Evolutionary conservation across 106 monocot genomes (phyloP), one percentile per base, ranked within the genome.

Genomic region (Allium sativum): DNA sequence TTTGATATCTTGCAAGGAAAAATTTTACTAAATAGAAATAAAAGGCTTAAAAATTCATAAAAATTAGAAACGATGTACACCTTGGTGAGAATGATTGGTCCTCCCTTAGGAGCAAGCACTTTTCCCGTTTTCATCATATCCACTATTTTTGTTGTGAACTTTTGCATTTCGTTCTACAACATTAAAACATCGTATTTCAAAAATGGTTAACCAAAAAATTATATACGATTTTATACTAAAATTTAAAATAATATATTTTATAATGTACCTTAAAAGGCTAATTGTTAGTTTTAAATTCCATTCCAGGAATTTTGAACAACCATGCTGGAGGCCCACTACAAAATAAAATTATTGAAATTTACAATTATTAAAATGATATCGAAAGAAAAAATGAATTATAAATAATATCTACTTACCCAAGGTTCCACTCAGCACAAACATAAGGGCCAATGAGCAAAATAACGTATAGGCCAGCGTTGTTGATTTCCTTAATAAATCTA

Each of bases 1-100:
- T 31, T 2, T 21, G 13, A 14, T n/a, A 42, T 43, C 31, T 31
- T 31, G 1, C 3, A 3, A 31, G 0, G 0, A 31, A 2, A 31
- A 31, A 31, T 31, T 31, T 2, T 5, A 31, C 2, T 5, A n/a
- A 31, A 31, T 31, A 31, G 31, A 31, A 31, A 31, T 31, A 31
- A 31, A 31, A 31, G 5, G 31, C 5, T 31, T 31, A 31, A 31
- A 22, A 31, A 31, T 5, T 31, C 31, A 31, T 31, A 31, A 31
- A 31, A 31, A n/a, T n/a, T n/a, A n/a, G n/a, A 31, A 0, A 31
- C 2, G 5, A 5, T 3, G 3, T 9, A 41, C 61, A 79, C 84
- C 69, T 84, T 79, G 42, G 79, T 61, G 9, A 84, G 50, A 52
- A 84, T 84, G 48, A 84, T 84, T 8, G 84, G 84, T 10, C 84